Percentiles rank a stretch among this genome's conserved stretches.
These are phyloP conservation scores for Aspergillus niger DNA, from an alignment of 2,329 filamentous ascomycete genomes.

Conservation along the genomic window DNA sequence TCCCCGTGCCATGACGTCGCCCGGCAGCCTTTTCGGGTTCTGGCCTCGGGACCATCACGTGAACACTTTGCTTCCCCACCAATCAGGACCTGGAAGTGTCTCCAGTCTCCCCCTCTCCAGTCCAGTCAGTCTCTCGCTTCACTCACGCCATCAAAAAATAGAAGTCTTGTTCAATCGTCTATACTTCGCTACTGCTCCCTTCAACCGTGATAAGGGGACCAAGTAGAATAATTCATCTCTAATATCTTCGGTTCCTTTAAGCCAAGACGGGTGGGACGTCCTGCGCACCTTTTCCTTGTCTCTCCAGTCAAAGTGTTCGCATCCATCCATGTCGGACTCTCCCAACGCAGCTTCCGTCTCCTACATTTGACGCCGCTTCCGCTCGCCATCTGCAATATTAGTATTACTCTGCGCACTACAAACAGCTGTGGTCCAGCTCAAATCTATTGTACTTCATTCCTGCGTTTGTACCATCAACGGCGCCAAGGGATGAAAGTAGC, in stretches of 20 bases:
- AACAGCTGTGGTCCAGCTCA: background rate
- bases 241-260: no score
- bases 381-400: background rate
- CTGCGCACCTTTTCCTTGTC: background rate
- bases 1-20: background rate
- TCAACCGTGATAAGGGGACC: background rate
- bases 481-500: conserved; percentile 47
- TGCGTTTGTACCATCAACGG: conserved; percentile 6
- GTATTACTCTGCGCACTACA: background rate
- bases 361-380: background rate
- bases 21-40: background rate
- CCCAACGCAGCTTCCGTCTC: background rate
- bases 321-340: background rate
- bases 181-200: background rate
- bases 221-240: background rate
- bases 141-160: no score
- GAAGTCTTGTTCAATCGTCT: no score
- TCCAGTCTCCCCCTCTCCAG: background rate
- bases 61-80: background rate
- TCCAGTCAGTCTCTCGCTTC: background rate
- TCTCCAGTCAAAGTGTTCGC: background rate
- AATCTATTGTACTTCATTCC: background rate
- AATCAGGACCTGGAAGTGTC: background rate
- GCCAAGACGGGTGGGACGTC: background rate
- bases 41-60: background rate